Evolutionary conservation across 2,329 filamentous ascomycete species (phyloP).

Genomic region (Fusarium sp.): DNA sequence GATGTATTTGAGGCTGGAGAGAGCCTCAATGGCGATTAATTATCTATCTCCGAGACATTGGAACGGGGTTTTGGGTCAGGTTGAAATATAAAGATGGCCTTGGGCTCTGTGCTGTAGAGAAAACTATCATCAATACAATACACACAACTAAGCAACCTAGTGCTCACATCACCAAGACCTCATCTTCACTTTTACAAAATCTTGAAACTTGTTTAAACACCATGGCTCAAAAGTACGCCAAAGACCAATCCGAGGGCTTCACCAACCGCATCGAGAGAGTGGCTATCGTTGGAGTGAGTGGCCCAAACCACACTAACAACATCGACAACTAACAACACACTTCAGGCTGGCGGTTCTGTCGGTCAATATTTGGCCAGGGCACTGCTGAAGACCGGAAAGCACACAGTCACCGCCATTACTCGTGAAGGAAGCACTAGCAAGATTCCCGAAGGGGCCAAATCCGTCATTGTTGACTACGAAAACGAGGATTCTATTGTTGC

Average conservation of each 20-base stretch:
- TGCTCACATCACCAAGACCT: neutral
- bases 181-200: neutral
- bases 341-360: constrained; percentile 56
- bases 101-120: neutral
- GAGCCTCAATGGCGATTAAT: constrained; percentile 7
- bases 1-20: neutral
- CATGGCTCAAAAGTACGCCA: constrained; percentile 48
- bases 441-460: constrained; percentile 58
- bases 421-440: constrained; percentile 55
- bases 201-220: neutral
- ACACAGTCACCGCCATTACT: constrained; percentile 63
- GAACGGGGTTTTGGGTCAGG: too few species aligned
- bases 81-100: neutral
- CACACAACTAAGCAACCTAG: neutral
- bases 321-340: constrained; percentile 1
- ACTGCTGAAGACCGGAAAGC: constrained; percentile 60
- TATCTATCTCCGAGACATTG: neutral
- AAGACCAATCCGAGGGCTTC: constrained; percentile 52
- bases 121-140: neutral
- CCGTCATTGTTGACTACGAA: constrained; percentile 58
- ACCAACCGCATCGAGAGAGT: constrained; percentile 57
- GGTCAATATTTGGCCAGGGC: constrained; percentile 52
- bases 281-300: constrained; percentile 61
- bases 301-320: fast-evolving
- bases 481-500: constrained; percentile 56